Percentiles rank a stretch among this genome's conserved stretches.
phyloP scores from a whole-genome alignment of 257 asterid genomes.

The Leonotis leonurus region DNA sequence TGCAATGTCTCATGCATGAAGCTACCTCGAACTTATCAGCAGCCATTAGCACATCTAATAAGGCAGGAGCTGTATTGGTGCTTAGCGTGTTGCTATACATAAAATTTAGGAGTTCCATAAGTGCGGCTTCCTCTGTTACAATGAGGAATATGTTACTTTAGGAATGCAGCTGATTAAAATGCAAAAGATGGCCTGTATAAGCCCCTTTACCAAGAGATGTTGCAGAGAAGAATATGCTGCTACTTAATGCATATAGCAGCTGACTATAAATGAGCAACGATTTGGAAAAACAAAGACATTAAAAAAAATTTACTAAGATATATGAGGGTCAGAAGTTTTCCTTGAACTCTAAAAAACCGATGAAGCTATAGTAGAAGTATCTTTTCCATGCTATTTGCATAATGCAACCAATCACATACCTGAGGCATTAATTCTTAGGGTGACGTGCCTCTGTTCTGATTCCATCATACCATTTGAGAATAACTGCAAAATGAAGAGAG shows the following conservation, averaged over 20 bases:
- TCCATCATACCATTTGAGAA: slow-evolving; percentile 98
- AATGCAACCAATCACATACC: slow-evolving; percentile 38
- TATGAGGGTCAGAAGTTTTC: background rate
- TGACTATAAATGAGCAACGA: background rate
- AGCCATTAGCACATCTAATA: slow-evolving; percentile 88
- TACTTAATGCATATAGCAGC: background rate
- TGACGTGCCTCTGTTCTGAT: slow-evolving; percentile 94
- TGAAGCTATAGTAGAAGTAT: slow-evolving; percentile 3
- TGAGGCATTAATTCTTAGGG: slow-evolving; percentile 77
- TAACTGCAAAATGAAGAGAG: slow-evolving; percentile 39
- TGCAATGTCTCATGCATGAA: slow-evolving; percentile 94
- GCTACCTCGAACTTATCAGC: slow-evolving; percentile 99
- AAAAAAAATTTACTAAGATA: background rate
- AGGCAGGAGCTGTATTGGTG: slow-evolving; percentile 63
- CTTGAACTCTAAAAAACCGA: background rate
- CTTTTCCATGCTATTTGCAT: background rate
- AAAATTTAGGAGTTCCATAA: slow-evolving; percentile 94
- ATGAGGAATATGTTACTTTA: slow-evolving; percentile 1
- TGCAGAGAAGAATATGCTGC: background rate
- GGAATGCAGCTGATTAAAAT: slow-evolving; percentile 1
- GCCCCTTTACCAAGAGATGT: background rate
- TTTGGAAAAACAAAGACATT: background rate
- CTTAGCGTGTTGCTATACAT: slow-evolving; percentile 78
- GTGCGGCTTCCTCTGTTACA: slow-evolving; percentile 90
- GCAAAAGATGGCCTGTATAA: background rate